A percentile compares a stretch with the other conserved stretches of the same genome.
These are phyloP conservation scores for Epicoccum sorghinum DNA, from an alignment of 2,329 filamentous ascomycete genomes.

Conservation along the genomic window DNA sequence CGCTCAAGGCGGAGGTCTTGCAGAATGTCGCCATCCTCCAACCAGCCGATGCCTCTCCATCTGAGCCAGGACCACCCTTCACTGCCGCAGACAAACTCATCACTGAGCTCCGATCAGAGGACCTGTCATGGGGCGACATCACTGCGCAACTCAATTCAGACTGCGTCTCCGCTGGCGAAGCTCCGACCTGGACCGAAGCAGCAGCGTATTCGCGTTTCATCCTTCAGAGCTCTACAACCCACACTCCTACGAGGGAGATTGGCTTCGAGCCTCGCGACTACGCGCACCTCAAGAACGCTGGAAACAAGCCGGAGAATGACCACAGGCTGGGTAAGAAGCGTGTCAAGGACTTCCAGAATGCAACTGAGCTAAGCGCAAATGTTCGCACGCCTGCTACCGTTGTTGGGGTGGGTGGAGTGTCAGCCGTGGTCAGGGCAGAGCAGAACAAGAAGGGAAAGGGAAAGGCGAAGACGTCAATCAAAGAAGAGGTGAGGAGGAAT, in stretches of 20 bases:
- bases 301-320: slow-evolving; percentile 11
- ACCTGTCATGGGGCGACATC: slow-evolving; percentile 38
- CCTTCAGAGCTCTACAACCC: slow-evolving; percentile 35
- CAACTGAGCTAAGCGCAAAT: slow-evolving; percentile 32
- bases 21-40: slow-evolving; percentile 21
- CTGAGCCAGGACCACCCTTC: not conserved
- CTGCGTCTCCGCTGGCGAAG: slow-evolving; percentile 23
- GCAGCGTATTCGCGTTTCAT: slow-evolving; percentile 48
- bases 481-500: slow-evolving; percentile 7
- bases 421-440: not conserved
- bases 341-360: slow-evolving; percentile 27
- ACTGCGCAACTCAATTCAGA: slow-evolving; percentile 32
- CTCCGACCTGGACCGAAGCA: slow-evolving; percentile 31
- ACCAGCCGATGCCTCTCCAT: not conserved
- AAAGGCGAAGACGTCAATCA: not conserved
- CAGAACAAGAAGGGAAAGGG: not conserved
- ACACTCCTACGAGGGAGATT: slow-evolving; percentile 25
- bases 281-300: slow-evolving; percentile 37
- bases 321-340: slow-evolving; percentile 29
- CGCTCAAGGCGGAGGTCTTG: slow-evolving; percentile 22
- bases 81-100: slow-evolving; percentile 33
- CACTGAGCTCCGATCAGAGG: slow-evolving; percentile 36
- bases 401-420: not conserved
- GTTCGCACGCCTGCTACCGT: slow-evolving; percentile 18
- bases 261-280: slow-evolving; percentile 44